Evolutionary conservation across 257 asterid genomes (phyloP), one percentile per base, ranked within the genome.

Genomic region (Solanum sejunctum): DNA sequence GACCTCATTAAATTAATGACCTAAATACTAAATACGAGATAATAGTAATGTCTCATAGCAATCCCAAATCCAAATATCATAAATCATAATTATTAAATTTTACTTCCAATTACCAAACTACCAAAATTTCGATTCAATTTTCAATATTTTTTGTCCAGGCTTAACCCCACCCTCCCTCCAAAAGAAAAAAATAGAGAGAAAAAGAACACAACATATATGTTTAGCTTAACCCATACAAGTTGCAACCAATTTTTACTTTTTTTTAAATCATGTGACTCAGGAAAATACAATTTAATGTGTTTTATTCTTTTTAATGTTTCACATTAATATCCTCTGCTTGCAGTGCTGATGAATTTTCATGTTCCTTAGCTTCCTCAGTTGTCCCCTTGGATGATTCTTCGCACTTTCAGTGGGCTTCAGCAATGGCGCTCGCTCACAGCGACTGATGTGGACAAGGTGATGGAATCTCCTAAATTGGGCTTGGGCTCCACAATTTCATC

Each of bases 401-500:
- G 45, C 17, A 49, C 60, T 49, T 39, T 51, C 82, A 77, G 17
- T 51, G 75, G 75, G 73, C 84, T 81, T 81, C 43, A 81, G 45
- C 58, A 81, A 60, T 81, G 75, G 60, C 75, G 43, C 84, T 52
- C 17, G 17, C 77, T 81, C 43, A 81, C 73, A 20, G 84, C 57
- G 21, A 80, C n/a, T 80, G 84, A 60, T 60, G 21, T 81, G 12
- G 84, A 64, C 84, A 81, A 15, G 43, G 32, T 60, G 26, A n/a
- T 64, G 8, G 84, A 64, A 72, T 84, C 69, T 23, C 56, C 84
- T 84, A 41, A 16, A 87, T 11, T 82, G 79, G 45, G 81, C 69
- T 56, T 86, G 89, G 45, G 73, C 36, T 11, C 75, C 54, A 20
- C 6, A 32, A 2, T 54, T 7, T 84, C 92, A 3, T 90, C 79